A percentile compares a stretch with the other conserved stretches of the same genome.
Conservation (phyloP, 345 rosid genomes). For the Balakata baccata region DNA sequence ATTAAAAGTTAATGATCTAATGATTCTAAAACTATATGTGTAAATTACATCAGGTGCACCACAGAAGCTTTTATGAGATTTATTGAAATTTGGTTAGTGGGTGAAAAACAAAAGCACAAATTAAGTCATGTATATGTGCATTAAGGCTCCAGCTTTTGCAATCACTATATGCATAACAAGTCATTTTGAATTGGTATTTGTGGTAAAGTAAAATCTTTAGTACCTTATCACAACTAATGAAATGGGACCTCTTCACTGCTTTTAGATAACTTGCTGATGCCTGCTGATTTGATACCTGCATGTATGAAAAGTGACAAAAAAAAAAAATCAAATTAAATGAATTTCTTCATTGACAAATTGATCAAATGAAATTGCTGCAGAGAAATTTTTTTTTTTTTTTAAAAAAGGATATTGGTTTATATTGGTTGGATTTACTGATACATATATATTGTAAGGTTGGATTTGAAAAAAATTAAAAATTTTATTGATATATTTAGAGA, state of each 20-base stretch:
- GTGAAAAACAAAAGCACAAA: not conserved
- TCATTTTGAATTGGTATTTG: not conserved
- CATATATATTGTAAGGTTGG: too few species aligned
- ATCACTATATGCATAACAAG: not conserved
- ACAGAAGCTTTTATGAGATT: too few species aligned
- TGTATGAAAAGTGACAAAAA: constrained; percentile 1
- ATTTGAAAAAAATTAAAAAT: too few species aligned
- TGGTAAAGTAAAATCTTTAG: not conserved
- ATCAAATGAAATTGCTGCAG: not conserved
- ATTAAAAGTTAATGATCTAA: too few species aligned
- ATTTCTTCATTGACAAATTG: not conserved
- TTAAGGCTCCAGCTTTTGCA: too few species aligned
- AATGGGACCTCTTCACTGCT: constrained; percentile 83
- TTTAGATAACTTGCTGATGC: constrained; percentile 76
- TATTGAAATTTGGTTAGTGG: constrained; percentile 8
- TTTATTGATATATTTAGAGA: too few species aligned
- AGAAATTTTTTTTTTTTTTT: too few species aligned
- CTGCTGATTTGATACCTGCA: constrained; percentile 76
- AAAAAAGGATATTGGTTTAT: too few species aligned
- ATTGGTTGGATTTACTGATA: too few species aligned
- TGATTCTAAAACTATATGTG: too few species aligned
- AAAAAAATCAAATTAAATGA: not conserved
- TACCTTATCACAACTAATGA: constrained; percentile 96
- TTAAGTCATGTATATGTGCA: not conserved
- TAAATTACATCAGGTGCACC: too few species aligned